Evolutionary conservation across 1,139 yeast species (phyloP), one percentile per base, ranked within the genome.

Genomic region (Saccharomyces hybrid): DNA sequence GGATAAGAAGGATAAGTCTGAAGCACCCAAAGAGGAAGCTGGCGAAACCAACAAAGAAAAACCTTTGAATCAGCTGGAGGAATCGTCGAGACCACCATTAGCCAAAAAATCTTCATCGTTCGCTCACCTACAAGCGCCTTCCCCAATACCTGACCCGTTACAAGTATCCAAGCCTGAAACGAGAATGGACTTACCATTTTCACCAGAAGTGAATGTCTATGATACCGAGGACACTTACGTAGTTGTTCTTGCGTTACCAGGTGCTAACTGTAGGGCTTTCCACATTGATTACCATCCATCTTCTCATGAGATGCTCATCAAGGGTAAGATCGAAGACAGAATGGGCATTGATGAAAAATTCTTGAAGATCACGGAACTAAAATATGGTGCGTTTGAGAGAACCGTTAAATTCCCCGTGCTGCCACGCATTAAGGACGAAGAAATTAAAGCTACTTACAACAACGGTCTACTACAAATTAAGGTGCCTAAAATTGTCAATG

Each of bases 171-270:
- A 74, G 51, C 79, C 80, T 6, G 78, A 77, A 44, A 68, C 71
- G n/a, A 65, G 73, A 48, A 61, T 72, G 29, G 68, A 70, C 20
- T 56, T 73, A 48, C 81, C 81, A 58, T 78, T 77, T 55, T 73
- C 83, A 5, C 84, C 85, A n/a, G 76, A 79, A 52, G 69, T 80
- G 7, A 82, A 81, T 59, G 75, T 81, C 16, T 80, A 79, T 59
- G 82, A 80, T 55, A 69, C 73, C 46, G 72, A 73, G 4, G 71
- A 71, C 8, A 67, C 72, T 16, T 81, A 78, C 59, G 62, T 72
- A 16, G 74, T 80, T 13, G 76, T 76, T 2, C 66, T 79, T 7
- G 76, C 83, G 4, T 67, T 81, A 14, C 81, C 85, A 5, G 85
- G 85, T 49, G 82, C 82, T 7, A 69, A 73, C 32, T 75, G 79